Conservation (phyloP, 2,329 filamentous ascomycete genomes). For the Microcyclosporella mali region DNA sequence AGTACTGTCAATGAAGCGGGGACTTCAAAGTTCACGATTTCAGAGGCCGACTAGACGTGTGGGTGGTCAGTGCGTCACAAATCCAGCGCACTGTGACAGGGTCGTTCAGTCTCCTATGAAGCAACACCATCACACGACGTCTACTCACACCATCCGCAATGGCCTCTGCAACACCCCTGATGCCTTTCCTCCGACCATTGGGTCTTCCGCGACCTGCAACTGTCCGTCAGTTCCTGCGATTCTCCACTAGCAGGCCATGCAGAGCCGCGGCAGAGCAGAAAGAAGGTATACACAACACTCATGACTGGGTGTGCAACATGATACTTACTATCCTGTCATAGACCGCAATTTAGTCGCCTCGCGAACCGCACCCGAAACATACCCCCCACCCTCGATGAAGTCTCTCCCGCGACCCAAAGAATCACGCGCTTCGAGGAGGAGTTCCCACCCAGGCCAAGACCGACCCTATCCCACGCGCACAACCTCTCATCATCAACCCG, state of each 20-base stretch:
- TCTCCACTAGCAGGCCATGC: slow-evolving; percentile 32
- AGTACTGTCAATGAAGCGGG: neutral
- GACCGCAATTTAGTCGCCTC: slow-evolving; percentile 32
- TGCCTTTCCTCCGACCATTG: slow-evolving; percentile 38
- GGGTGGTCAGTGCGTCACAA: too few species aligned
- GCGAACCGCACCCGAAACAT: slow-evolving; percentile 27
- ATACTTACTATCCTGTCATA: slow-evolving; percentile 3
- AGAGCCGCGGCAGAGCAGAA: slow-evolving; percentile 23
- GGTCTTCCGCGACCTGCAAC: slow-evolving; percentile 33
- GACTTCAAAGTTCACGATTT: too few species aligned
- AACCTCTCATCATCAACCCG: slow-evolving; percentile 20
- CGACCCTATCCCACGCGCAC: slow-evolving; percentile 30
- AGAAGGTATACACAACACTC: slow-evolving; percentile 19
- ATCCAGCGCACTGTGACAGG: too few species aligned
- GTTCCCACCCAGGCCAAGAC: slow-evolving; percentile 28
- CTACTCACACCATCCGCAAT: slow-evolving; percentile 20
- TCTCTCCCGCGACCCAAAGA: slow-evolving; percentile 33
- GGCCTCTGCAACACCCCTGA: slow-evolving; percentile 32
- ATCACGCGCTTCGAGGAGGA: slow-evolving; percentile 31
- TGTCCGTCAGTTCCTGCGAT: slow-evolving; percentile 36
- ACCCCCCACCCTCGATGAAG: slow-evolving; percentile 28
- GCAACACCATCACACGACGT: too few species aligned
- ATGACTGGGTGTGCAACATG: neutral
- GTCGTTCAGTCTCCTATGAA: too few species aligned
- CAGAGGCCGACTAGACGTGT: too few species aligned